Evolutionary conservation across 257 asterid species (phyloP).

Genomic region (Solanum neorickii): DNA sequence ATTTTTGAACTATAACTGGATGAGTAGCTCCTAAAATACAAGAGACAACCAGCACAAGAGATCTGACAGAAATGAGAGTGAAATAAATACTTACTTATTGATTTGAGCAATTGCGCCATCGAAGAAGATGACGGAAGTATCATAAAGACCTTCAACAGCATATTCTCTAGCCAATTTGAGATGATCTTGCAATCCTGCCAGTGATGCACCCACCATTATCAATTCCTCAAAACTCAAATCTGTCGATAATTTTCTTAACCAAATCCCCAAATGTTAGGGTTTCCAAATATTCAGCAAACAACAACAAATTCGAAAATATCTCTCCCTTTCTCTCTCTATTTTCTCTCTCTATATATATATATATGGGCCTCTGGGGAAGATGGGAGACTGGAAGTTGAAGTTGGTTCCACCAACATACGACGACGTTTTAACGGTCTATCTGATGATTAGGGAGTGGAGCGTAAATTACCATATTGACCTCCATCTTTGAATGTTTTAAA

Average conservation of each 20-base stretch:
- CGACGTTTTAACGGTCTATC: neutral
- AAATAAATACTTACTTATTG: conserved; percentile 48
- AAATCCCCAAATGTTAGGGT: neutral
- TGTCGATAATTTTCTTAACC: neutral
- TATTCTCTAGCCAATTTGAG: conserved; percentile 87
- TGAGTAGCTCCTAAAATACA: neutral
- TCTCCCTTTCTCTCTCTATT: neutral
- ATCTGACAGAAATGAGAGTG: neutral
- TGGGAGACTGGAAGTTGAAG: neutral
- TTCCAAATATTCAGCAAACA: neutral
- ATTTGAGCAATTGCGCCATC: conserved; percentile 97
- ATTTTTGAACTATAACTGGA: neutral
- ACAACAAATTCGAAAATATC: neutral
- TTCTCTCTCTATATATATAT: neutral
- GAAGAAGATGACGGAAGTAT: conserved; percentile 82
- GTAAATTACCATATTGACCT: neutral
- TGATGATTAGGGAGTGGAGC: neutral
- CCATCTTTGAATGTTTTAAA: neutral
- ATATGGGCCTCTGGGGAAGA: neutral
- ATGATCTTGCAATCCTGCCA: conserved; percentile 81
- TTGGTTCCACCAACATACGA: neutral
- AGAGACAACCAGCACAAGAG: neutral
- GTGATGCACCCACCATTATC: conserved; percentile 55
- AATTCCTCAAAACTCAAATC: neutral
- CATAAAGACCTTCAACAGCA: conserved; percentile 90